phyloP scores from a whole-genome alignment of 1,284 basidiomycete genomes.

The Moesziomyces sp. region DNA sequence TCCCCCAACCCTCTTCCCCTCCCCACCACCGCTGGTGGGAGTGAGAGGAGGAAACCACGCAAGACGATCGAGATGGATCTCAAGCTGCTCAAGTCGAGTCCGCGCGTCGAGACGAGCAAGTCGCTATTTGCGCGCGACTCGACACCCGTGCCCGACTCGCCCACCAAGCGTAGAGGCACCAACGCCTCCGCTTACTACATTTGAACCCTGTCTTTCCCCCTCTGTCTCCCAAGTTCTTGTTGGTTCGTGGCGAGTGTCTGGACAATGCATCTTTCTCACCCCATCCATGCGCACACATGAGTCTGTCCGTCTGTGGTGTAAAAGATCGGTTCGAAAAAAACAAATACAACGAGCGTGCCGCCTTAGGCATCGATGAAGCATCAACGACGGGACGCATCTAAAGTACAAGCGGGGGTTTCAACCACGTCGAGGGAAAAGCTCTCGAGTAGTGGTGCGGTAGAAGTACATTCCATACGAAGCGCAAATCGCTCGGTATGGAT shows the following conservation, averaged over 20 bases:
- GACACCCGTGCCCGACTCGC: not conserved
- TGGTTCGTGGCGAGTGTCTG: not conserved
- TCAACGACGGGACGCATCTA: no score
- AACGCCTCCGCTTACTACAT: constrained; percentile 49
- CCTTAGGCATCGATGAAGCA: no score
- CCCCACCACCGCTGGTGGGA: not conserved
- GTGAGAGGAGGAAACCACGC: constrained; percentile 27
- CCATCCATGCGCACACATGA: no score
- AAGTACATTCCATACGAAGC: no score
- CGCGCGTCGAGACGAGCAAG: constrained; percentile 34
- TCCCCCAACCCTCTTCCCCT: constrained; percentile 48
- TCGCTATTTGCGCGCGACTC: constrained; percentile 15
- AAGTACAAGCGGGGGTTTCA: no score
- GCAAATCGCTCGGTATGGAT: no score
- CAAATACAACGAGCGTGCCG: no score
- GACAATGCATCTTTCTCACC: not conserved
- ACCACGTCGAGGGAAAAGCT: no score
- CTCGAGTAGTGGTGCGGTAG: no score
- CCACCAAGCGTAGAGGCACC: constrained; percentile 31
- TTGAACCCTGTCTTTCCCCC: constrained; percentile 1
- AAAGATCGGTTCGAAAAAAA: no score
- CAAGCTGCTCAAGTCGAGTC: constrained; percentile 39
- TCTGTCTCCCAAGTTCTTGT: not conserved
- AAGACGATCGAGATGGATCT: constrained; percentile 61
- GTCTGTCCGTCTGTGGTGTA: no score